Conservation (phyloP, 768 basidiomycete species). For the Tephrocybe rancida region DNA sequence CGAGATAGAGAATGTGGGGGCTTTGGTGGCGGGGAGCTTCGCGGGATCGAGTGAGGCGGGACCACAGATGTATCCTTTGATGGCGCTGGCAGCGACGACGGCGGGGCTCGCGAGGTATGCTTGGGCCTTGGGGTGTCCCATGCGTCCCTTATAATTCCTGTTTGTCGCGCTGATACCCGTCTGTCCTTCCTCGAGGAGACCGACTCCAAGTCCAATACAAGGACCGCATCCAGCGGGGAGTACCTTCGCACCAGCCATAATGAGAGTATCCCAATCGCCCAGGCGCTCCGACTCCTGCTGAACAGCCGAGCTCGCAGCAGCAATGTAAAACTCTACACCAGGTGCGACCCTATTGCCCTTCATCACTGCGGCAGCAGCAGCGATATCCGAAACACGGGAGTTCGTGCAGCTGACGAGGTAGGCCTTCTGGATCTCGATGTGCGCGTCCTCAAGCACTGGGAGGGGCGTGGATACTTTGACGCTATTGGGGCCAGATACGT, state of each 20-base stretch:
- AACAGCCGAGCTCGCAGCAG: slow-evolving; percentile 90
- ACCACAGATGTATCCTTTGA: slow-evolving; percentile 88
- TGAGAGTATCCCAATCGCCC: slow-evolving; percentile 88
- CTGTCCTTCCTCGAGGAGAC: slow-evolving; percentile 91
- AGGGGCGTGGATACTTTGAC: slow-evolving; percentile 97
- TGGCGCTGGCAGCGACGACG: slow-evolving; percentile 94
- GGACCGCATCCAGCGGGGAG: slow-evolving; percentile 97
- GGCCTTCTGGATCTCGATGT: slow-evolving; percentile 91
- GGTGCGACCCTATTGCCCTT: slow-evolving; percentile 78
- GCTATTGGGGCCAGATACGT: slow-evolving; percentile 96
- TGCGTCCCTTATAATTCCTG: slow-evolving; percentile 98
- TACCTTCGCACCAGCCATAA: slow-evolving; percentile 88
- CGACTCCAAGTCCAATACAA: slow-evolving; percentile 94
- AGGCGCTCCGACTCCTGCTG: slow-evolving; percentile 85
- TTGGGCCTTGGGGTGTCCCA: slow-evolving; percentile 94
- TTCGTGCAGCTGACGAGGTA: slow-evolving; percentile 99
- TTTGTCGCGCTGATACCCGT: slow-evolving; percentile 98
- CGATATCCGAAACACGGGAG: slow-evolving; percentile 92
- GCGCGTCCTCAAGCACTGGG: slow-evolving; percentile 72
- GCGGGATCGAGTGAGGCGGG: slow-evolving; percentile 68
- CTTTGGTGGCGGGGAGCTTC: slow-evolving; percentile 47
- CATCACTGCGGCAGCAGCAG: slow-evolving; percentile 90
- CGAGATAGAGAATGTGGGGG: slow-evolving; percentile 62
- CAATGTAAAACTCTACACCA: slow-evolving; percentile 96
- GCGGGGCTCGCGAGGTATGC: slow-evolving; percentile 97